phyloP scores from a whole-genome alignment of 768 basidiomycete species.

The Boletales sp. region DNA sequence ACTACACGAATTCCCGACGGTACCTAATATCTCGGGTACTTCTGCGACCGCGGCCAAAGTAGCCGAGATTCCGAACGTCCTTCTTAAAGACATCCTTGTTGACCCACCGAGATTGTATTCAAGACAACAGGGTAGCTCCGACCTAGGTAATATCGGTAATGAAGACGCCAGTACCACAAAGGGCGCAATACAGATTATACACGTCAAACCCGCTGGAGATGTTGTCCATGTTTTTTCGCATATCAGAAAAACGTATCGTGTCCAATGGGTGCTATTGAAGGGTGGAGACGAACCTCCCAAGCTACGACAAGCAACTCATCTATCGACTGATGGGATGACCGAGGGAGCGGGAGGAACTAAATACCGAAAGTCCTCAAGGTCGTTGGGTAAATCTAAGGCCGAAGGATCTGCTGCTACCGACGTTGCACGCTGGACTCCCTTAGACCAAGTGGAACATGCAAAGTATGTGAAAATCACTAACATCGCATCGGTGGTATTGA shows the following conservation, averaged over 20 bases:
- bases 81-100: conserved; percentile 40
- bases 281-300: conserved; percentile 52
- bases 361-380: conserved; percentile 8
- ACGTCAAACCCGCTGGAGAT: conserved; percentile 53
- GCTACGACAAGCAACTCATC: conserved; percentile 3
- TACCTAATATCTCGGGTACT: conserved; percentile 45
- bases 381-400: conserved; percentile 10
- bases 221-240: conserved; percentile 88
- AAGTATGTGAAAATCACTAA: conserved; percentile 48
- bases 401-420: conserved; percentile 5
- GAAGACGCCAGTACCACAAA: neutral
- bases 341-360: conserved; percentile 9
- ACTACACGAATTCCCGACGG: conserved; percentile 82
- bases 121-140: neutral
- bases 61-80: conserved; percentile 31
- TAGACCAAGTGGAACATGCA: conserved; percentile 51
- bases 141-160: neutral
- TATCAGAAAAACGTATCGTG: conserved; percentile 80
- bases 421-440: conserved; percentile 46
- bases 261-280: conserved; percentile 66
- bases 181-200: conserved; percentile 33
- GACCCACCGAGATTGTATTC: conserved; percentile 16
- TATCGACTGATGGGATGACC: conserved; percentile 9
- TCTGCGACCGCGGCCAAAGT: conserved; percentile 35
- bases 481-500: neutral